Percentiles rank a stretch among this genome's conserved stretches.
phyloP scores from a whole-genome alignment of 148 eudicot species.

The Vaccinium macrocarpon region DNA sequence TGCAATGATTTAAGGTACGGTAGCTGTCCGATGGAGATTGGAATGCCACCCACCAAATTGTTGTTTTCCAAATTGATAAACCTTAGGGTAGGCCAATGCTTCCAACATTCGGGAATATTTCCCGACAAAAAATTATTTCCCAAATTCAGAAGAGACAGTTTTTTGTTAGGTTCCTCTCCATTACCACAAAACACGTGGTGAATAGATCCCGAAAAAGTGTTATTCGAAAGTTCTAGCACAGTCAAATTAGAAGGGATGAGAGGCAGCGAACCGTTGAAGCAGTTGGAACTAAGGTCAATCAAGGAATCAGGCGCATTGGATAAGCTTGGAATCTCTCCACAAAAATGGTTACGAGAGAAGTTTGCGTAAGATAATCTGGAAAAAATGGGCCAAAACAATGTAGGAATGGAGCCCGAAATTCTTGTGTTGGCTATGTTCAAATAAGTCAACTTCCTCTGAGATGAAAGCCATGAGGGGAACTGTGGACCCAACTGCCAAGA shows the following conservation, averaged over 20 bases:
- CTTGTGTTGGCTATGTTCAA: constrained; percentile 3
- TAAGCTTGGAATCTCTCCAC: constrained; percentile 9
- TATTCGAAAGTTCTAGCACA: constrained; percentile 10
- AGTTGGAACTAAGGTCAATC: constrained; percentile 3
- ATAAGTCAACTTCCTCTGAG: background rate
- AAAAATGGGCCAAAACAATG: background rate
- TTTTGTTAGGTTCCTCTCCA: background rate
- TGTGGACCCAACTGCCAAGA: constrained; percentile 19
- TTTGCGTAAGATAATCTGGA: background rate
- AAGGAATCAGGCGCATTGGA: background rate
- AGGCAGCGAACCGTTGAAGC: background rate
- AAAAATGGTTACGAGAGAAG: constrained; percentile 7
- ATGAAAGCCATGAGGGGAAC: constrained; percentile 12
- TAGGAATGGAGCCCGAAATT: constrained; percentile 15
- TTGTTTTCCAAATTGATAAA: background rate
- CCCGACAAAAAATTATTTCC: constrained; percentile 6
- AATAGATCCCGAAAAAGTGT: constrained; percentile 11
- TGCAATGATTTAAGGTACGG: background rate
- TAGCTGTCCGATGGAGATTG: background rate
- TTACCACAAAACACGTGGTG: background rate
- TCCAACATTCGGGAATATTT: background rate
- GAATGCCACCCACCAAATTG: background rate
- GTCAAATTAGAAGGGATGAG: background rate
- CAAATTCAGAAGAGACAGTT: background rate
- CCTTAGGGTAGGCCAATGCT: background rate